phyloP scores from a whole-genome alignment of 768 basidiomycete species.

The button mushroom (Agaricus bisporus) region DNA sequence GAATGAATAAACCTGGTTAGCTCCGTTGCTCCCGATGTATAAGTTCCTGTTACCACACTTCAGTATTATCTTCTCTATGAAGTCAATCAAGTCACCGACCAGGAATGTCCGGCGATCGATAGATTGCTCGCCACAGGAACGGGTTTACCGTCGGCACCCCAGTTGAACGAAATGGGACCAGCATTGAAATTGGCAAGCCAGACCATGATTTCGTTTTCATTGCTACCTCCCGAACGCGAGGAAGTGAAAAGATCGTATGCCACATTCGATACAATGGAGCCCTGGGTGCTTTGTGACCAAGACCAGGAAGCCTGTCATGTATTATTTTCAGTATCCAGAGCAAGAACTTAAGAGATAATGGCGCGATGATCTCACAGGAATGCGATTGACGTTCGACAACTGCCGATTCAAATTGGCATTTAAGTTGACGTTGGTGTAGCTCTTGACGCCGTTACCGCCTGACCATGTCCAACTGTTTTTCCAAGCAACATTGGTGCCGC shows the following conservation, averaged over 20 bases:
- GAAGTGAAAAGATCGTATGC: slow-evolving; percentile 66
- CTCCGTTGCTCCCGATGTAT: slow-evolving; percentile 46
- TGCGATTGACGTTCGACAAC: slow-evolving; percentile 46
- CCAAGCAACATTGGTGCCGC: slow-evolving; percentile 41
- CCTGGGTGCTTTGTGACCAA: slow-evolving; percentile 43
- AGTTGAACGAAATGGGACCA: slow-evolving; percentile 48
- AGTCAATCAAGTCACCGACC: slow-evolving; percentile 24
- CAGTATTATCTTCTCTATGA: too few species aligned
- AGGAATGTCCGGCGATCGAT: slow-evolving; percentile 41
- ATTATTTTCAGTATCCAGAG: not conserved
- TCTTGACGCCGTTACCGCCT: slow-evolving; percentile 51
- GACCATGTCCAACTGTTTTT: slow-evolving; percentile 47
- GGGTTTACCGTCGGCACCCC: slow-evolving; percentile 39
- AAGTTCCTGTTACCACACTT: slow-evolving; percentile 38
- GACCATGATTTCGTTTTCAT: slow-evolving; percentile 52
- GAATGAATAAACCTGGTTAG: slow-evolving; percentile 48
- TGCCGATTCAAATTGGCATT: slow-evolving; percentile 45
- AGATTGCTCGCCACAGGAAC: slow-evolving; percentile 39
- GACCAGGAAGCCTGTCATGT: slow-evolving; percentile 43
- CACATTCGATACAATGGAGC: slow-evolving; percentile 43
- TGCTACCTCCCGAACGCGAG: slow-evolving; percentile 37
- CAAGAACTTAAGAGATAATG: not conserved
- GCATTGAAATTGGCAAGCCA: slow-evolving; percentile 59
- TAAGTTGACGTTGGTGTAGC: slow-evolving; percentile 52
- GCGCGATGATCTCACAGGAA: slow-evolving; percentile 37